Evolutionary conservation across 1,284 basidiomycete genomes (phyloP).

Genomic region (Tetrapyrgos nigripes): DNA sequence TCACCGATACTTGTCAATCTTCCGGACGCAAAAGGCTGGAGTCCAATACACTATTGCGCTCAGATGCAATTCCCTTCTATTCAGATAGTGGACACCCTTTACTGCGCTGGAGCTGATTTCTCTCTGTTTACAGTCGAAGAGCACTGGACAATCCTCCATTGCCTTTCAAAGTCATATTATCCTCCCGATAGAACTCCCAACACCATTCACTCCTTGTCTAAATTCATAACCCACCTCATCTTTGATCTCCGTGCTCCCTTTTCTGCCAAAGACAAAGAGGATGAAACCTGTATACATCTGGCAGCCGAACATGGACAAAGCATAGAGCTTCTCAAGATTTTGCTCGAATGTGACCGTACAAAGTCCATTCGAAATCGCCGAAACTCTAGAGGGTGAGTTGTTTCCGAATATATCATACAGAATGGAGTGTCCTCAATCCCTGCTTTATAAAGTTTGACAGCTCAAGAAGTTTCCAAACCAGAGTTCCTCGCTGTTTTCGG

Average conservation of each 20-base stretch:
- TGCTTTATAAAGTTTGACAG: slow-evolving; percentile 57
- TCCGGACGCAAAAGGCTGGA: slow-evolving; percentile 71
- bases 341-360: slow-evolving; percentile 67
- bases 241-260: slow-evolving; percentile 70
- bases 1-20: slow-evolving; percentile 62
- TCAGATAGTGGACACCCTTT: slow-evolving; percentile 68
- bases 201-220: slow-evolving; percentile 50
- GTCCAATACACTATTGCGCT: slow-evolving; percentile 72
- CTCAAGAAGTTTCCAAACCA: slow-evolving; percentile 67
- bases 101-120: slow-evolving; percentile 75
- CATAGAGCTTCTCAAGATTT: slow-evolving; percentile 62
- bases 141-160: slow-evolving; percentile 72
- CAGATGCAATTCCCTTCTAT: slow-evolving; percentile 60
- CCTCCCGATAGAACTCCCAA: slow-evolving; percentile 42
- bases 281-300: slow-evolving; percentile 93
- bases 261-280: slow-evolving; percentile 75
- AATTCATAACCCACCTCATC: slow-evolving; percentile 70
- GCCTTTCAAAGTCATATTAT: slow-evolving; percentile 56
- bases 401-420: slow-evolving; percentile 13
- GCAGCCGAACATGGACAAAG: slow-evolving; percentile 90
- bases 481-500: slow-evolving; percentile 67
- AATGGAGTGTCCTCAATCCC: slow-evolving; percentile 6
- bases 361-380: slow-evolving; percentile 61
- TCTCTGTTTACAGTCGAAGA: slow-evolving; percentile 70
- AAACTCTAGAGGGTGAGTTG: slow-evolving; percentile 69